Conservation (phyloP, 345 rosid species). For the Acer negundo region DNA sequence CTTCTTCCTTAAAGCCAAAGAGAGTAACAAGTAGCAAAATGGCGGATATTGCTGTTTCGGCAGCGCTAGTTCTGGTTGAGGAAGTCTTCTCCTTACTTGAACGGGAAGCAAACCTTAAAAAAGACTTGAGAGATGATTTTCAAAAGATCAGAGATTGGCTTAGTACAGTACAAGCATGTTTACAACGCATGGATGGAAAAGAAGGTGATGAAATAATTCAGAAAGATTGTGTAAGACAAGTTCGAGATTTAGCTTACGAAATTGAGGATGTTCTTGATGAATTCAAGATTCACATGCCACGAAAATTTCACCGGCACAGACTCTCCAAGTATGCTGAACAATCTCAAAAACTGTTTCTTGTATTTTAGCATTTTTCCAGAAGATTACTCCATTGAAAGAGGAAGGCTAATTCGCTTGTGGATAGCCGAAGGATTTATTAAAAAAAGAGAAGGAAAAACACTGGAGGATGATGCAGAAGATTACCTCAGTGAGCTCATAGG, state of each 20-base stretch:
- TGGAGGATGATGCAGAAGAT: conserved; percentile 22
- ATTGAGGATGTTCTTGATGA: conserved; percentile 6
- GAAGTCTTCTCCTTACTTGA: not conserved
- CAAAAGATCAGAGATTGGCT: not conserved
- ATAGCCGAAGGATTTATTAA: conserved; percentile 28
- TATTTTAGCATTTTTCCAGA: conserved; percentile 31
- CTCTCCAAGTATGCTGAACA: no score
- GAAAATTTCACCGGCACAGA: not conserved
- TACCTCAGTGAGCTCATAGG: conserved; percentile 20
- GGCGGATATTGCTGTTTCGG: not conserved
- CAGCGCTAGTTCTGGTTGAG: not conserved
- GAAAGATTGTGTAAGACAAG: not conserved
- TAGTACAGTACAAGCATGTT: not conserved
- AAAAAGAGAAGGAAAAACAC: not conserved
- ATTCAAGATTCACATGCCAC: not conserved
- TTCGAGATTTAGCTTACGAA: conserved; percentile 1
- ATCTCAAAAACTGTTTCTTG: conserved; percentile 24
- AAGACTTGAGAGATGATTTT: not conserved
- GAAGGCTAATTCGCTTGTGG: conserved; percentile 17
- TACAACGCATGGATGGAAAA: conserved; percentile 2
- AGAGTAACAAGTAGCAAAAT: no score
- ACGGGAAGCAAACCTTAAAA: not conserved
- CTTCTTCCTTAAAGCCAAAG: no score
- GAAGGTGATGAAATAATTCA: not conserved
- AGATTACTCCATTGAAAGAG: not conserved